Evolutionary conservation across 2,329 filamentous ascomycete species (phyloP), one percentile per base, ranked within the genome.

Genomic region (Apiospora pterosperma): DNA sequence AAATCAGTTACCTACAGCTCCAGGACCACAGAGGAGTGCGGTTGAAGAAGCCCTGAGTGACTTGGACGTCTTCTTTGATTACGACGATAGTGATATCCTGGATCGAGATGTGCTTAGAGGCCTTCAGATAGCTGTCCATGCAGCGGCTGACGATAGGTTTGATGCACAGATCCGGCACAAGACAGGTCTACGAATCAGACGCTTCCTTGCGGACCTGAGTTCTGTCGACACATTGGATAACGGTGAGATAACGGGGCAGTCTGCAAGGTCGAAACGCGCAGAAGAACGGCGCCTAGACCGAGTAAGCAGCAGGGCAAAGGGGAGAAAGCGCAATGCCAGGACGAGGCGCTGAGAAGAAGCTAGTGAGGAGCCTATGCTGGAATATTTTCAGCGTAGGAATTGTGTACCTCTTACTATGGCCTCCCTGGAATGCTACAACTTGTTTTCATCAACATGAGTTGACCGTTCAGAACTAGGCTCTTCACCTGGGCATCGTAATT

Each of bases 41-140:
- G 23, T 63, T 4, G 38, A 63, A 14, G 28, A 23, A 21, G 41
- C 38, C 8, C 64, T 67, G 5, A 60, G 59, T 39, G 70, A 75
- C 60, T 60, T 74, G 34, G 72, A 75, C 52, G 67, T 70, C 28
- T 72, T 74, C 67, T 70, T 75, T 21, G 76, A 77, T 34, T 69
- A 75, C n/a, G 75, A 78, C 8, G 78, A 81, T 63, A 78, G 81
- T 64, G 68, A 77, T 39, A 80, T 85, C 36, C 74, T 74, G 28
- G 81, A 87, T 69, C 77, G 79, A 58, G 83, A 86, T 69, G 81
- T 88, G 3, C 78, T 88, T 60, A 78, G 80, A 61, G 86, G 85
- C 0, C 74, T 88, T 12, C 82, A 84, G 65, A 80, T 88, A 42
- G 85, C 84, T 5, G 80, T 84, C 36, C 82, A 82, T 5, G 86